phyloP scores from a whole-genome alignment of 2,329 filamentous ascomycete genomes.

The Alternaria sp. region DNA sequence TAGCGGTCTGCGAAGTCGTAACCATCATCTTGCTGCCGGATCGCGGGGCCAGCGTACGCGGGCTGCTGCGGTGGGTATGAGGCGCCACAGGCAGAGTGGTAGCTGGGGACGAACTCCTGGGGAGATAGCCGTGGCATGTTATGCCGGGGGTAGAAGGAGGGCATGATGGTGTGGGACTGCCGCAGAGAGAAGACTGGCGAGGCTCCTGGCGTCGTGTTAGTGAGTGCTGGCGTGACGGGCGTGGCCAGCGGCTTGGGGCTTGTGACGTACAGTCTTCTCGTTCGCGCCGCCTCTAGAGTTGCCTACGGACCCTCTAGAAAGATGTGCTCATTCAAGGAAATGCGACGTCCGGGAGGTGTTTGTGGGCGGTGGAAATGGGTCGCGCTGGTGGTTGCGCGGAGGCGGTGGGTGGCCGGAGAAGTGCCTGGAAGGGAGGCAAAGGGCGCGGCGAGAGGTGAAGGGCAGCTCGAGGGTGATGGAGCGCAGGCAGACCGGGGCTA shows the following conservation, averaged over 20 bases:
- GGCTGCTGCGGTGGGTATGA: conserved; percentile 54
- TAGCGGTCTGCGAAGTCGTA: conserved; percentile 57
- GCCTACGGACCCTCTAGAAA: conserved; percentile 42
- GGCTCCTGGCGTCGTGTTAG: conserved; percentile 43
- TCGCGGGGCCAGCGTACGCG: conserved; percentile 50
- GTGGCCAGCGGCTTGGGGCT: background rate
- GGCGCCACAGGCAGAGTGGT: conserved; percentile 52
- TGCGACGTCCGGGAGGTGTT: conserved; percentile 25
- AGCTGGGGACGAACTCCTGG: conserved; percentile 55
- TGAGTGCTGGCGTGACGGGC: conserved; percentile 6
- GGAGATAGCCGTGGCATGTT: conserved; percentile 55
- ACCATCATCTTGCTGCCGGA: conserved; percentile 52
- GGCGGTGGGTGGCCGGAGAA: background rate
- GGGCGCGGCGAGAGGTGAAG: conserved; percentile 20
- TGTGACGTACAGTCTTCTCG: conserved; percentile 49
- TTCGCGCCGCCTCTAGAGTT: conserved; percentile 46
- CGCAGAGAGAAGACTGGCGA: conserved; percentile 51
- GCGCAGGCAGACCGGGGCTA: conserved; percentile 42
- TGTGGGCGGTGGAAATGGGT: conserved; percentile 19
- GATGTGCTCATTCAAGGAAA: conserved; percentile 46
- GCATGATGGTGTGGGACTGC: conserved; percentile 52
- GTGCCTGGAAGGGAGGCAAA: conserved; percentile 18
- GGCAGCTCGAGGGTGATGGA: conserved; percentile 20
- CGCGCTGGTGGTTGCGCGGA: conserved; percentile 10
- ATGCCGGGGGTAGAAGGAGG: conserved; percentile 58